A percentile compares a stretch with the other conserved stretches of the same genome.
These are phyloP conservation scores for Microsporum audouinii DNA, from an alignment of 2,329 filamentous ascomycete genomes.

Conservation along the genomic window DNA sequence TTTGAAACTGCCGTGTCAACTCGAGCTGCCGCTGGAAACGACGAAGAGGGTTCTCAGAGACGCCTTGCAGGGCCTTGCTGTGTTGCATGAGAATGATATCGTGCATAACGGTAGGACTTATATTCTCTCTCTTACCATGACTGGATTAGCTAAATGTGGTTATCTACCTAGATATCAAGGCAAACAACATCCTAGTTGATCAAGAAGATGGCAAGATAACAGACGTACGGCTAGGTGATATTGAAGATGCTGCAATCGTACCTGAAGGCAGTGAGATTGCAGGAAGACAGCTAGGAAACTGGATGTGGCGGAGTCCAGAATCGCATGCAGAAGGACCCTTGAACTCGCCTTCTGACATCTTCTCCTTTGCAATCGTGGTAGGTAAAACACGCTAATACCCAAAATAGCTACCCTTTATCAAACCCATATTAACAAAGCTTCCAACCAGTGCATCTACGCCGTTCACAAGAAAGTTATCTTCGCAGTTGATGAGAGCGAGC, in stretches of 20 bases:
- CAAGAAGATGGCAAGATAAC: conserved; percentile 14
- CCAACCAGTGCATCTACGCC: conserved; percentile 33
- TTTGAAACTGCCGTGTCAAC: conserved; percentile 29
- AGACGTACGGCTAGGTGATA: conserved; percentile 17
- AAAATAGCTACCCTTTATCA: neutral
- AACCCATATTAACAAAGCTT: neutral
- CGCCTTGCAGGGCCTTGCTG: conserved; percentile 21
- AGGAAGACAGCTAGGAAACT: conserved; percentile 17
- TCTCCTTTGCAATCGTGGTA: conserved; percentile 10
- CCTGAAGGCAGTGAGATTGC: conserved; percentile 7
- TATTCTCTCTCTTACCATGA: no score
- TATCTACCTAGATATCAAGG: conserved; percentile 21
- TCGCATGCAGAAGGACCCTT: conserved; percentile 16
- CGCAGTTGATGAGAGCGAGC: conserved; percentile 24
- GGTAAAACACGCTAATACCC: neutral
- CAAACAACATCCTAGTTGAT: conserved; percentile 27
- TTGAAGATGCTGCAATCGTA: conserved; percentile 15
- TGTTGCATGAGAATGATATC: conserved; percentile 15
- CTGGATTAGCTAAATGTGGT: no score
- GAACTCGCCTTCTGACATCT: conserved; percentile 18
- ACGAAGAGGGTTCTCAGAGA: conserved; percentile 34
- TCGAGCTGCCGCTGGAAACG: conserved; percentile 25
- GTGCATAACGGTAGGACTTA: neutral
- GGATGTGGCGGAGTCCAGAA: conserved; percentile 24
- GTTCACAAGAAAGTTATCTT: conserved; percentile 32